phyloP scores from a whole-genome alignment of 129 eudicot species.

The Saussurea involucrata region DNA sequence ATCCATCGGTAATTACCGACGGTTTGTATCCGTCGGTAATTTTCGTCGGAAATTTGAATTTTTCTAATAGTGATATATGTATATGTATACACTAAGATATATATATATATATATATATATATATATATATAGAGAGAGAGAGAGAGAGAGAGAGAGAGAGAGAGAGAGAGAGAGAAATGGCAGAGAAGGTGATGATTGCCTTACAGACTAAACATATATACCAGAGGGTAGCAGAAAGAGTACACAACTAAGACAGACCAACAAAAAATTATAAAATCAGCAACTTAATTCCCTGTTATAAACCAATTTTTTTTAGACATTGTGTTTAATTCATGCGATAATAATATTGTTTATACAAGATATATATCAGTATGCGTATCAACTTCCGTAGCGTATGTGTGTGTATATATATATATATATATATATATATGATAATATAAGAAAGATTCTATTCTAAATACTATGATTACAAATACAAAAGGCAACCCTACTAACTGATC shows the following conservation, averaged over 20 bases:
- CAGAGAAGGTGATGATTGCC: slow-evolving; percentile 48
- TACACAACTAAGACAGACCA: slow-evolving; percentile 8
- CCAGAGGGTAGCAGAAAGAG: slow-evolving; percentile 14
- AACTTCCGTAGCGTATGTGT: no score
- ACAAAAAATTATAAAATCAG: slow-evolving; percentile 19
- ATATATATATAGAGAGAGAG: no score
- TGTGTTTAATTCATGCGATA: background rate
- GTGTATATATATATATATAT: no score
- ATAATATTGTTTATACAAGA: background rate
- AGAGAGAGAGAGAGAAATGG: background rate
- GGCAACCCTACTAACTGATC: background rate
- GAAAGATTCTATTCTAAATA: background rate
- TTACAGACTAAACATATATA: slow-evolving; percentile 27
- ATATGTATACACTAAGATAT: no score
- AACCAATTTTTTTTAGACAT: background rate
- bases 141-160: background rate
- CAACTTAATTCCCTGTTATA: slow-evolving; percentile 5
- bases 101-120: no score
- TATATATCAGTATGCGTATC: background rate
- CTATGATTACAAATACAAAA: background rate
- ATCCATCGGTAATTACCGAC: no score
- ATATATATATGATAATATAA: background rate
- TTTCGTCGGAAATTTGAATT: no score
- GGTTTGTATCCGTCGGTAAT: no score
- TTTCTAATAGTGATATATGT: no score